These are phyloP conservation scores for Rhizophora apiculata DNA, from an alignment of 345 rosid species.

Conservation along the genomic window DNA sequence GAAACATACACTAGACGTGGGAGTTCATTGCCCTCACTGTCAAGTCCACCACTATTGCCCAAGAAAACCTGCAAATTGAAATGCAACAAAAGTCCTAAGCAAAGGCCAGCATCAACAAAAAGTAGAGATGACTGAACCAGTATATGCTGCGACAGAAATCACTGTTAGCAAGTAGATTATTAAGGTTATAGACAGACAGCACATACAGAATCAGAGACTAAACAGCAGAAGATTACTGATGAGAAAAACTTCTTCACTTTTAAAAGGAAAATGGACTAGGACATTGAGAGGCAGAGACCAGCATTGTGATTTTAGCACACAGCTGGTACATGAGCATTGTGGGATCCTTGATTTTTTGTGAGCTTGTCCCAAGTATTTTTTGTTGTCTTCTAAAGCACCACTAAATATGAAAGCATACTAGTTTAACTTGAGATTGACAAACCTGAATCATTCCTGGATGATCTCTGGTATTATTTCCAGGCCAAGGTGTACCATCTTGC, in stretches of 20 bases:
- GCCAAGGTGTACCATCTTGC: conserved; percentile 82
- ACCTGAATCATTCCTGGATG: conserved; percentile 84
- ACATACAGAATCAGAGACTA: background rate
- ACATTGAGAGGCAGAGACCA: too few species aligned
- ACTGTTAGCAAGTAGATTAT: background rate
- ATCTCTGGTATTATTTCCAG: conserved; percentile 59
- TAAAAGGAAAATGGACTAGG: too few species aligned
- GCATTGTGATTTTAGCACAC: background rate
- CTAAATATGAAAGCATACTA: background rate
- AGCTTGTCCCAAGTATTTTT: background rate
- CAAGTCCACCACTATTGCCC: conserved; percentile 36
- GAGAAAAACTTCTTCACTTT: too few species aligned
- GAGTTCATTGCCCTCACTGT: conserved; percentile 35
- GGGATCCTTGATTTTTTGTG: too few species aligned
- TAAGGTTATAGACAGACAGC: background rate
- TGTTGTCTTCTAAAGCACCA: background rate
- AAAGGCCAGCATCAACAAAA: background rate
- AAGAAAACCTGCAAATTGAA: conserved; percentile 28
- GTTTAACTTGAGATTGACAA: background rate
- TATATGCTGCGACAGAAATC: background rate
- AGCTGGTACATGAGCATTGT: background rate
- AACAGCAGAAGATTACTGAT: too few species aligned
- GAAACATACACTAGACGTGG: conserved; percentile 35
- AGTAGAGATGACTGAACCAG: conserved; percentile 1
- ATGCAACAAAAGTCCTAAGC: background rate